Evolutionary conservation across 768 basidiomycete species (phyloP).

Genomic region (Kwoniella shandongensis): DNA sequence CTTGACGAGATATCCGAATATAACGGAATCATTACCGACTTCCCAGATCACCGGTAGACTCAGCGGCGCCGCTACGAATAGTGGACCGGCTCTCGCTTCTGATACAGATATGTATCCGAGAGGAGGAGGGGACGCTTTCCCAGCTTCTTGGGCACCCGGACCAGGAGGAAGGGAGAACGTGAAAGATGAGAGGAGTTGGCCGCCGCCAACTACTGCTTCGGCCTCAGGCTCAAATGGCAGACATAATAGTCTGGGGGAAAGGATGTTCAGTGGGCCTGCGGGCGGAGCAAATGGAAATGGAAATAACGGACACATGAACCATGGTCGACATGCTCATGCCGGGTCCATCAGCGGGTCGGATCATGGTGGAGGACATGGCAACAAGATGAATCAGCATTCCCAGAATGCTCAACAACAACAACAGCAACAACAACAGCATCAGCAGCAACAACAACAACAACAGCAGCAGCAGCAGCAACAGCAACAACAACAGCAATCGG

Average conservation of each 20-base stretch:
- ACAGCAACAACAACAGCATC: not conserved
- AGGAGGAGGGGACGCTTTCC: too few species aligned
- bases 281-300: not conserved
- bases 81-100: too few species aligned
- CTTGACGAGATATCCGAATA: constrained; percentile 15
- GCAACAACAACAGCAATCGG: not conserved
- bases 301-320: not conserved
- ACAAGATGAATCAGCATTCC: not conserved
- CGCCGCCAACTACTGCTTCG: not conserved
- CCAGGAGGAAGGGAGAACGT: not conserved
- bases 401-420: too few species aligned
- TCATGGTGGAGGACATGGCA: not conserved
- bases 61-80: too few species aligned
- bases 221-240: too few species aligned
- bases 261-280: constrained; percentile 1
- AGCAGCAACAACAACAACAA: not conserved
- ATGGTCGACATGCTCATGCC: not conserved
- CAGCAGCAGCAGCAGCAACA: not conserved
- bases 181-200: not conserved
- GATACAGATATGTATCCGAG: too few species aligned
- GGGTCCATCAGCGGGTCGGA: not conserved
- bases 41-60: too few species aligned
- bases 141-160: too few species aligned
- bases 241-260: not conserved
- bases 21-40: not conserved